phyloP scores from a whole-genome alignment of 352 stramenopile genomes.

The Pelagophyceae sp. region DNA sequence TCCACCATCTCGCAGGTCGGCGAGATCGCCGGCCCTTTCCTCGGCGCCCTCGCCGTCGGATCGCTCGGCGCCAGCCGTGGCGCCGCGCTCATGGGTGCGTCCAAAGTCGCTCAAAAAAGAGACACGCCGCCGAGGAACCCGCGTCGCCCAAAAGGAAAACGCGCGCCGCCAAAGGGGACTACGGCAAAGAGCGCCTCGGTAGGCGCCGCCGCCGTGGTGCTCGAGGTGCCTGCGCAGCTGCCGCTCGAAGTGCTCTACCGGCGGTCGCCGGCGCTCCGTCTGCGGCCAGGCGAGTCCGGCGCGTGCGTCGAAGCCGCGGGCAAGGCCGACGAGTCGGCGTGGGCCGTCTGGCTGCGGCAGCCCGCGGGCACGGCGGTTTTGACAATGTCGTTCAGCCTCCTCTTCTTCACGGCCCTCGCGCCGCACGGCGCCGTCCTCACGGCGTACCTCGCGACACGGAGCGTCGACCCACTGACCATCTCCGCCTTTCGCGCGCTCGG shows the following conservation, averaged over 20 bases:
- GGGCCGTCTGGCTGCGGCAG: slow-evolving; percentile 25
- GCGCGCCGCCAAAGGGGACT: too few species aligned
- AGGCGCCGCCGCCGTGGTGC: background rate
- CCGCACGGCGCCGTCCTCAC: slow-evolving; percentile 32
- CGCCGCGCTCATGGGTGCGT: too few species aligned
- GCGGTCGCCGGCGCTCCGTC: background rate
- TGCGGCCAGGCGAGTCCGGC: background rate
- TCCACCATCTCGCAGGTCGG: background rate
- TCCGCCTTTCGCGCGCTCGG: slow-evolving; percentile 26
- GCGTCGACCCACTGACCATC: slow-evolving; percentile 24
- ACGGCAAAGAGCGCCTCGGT: too few species aligned
- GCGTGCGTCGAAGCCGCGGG: too few species aligned
- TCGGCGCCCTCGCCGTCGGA: background rate
- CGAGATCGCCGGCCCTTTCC: slow-evolving; percentile 3
- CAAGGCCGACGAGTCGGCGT: slow-evolving; percentile 13
- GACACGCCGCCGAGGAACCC: too few species aligned
- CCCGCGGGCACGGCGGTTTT: slow-evolving; percentile 28
- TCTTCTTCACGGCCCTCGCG: slow-evolving; percentile 33
- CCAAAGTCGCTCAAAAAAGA: too few species aligned
- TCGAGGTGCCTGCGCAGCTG: background rate
- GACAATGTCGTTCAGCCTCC: slow-evolving; percentile 26
- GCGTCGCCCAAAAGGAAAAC: too few species aligned
- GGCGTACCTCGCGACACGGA: slow-evolving; percentile 30
- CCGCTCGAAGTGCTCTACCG: background rate
- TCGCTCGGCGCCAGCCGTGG: background rate